Base-by-base conservation (phyloP, 352 stramenopile genomes). In the Globisporangium orthogonon region DNA sequence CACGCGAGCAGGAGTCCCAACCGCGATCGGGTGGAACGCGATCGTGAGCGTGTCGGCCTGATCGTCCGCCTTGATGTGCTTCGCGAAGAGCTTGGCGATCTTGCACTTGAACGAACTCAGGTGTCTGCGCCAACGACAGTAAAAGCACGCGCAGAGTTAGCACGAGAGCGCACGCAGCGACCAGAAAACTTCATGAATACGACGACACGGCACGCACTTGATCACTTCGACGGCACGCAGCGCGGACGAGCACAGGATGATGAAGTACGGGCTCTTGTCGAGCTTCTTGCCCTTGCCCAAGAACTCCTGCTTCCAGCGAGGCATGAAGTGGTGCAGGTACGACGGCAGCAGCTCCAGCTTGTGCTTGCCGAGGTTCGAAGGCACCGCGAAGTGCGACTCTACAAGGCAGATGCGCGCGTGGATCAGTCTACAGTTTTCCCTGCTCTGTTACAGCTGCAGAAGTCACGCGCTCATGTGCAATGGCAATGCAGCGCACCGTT, bases 41-140 rank as follows among this genome's bases (percentile, higher is more conserved):
- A 71, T 66, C 31, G 73, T 67, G 7, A 98, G 77, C 60, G 91
- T 75, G 43, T 91, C 80, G 0, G 78, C 78, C 67, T 98, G 95
- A 58, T 97, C 83, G 43, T 91, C 71, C 9, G 91, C 72, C 53
- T 92, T 97, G 63, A 97, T 83, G 67, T 98, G 91, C 62, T 98
- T 98, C 49, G 78, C 87, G 72, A 98, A 98, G n/a, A 98, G 77
- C 69, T 98, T 98, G 45, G 88, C 93, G n/a, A 95, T 75, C 29
- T 91, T 90, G 58, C 94, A 88, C 62, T 97, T 93, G 55, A 98
- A 86, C 13, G 72, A 71, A 41, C 76, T 69, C 57, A 95, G 65
- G 55, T 86, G 74, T 54, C 81, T 91, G 57, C 0, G 29, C 46
- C 10, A n/a, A 23, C 45, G 7, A 28, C 15, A 33, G 15, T n/a